A percentile compares a stretch with the other conserved stretches of the same genome.
Evolutionary conservation across 371 early-diverging fungal genomes (phyloP).

Genomic region (Capniomyces stellatus): DNA sequence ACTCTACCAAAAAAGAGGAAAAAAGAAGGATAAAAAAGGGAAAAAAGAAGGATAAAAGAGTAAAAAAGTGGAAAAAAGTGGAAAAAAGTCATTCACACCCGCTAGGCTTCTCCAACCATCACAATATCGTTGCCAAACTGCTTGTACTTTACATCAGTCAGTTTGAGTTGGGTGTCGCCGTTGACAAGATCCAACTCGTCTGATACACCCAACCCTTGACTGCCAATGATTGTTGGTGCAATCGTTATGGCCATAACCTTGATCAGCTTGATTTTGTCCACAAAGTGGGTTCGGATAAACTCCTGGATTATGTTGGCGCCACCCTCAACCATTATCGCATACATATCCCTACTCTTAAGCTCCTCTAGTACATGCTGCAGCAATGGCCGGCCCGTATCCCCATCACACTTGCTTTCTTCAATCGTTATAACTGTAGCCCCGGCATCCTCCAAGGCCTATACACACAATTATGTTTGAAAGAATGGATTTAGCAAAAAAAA

Average conservation of each 20-base stretch:
- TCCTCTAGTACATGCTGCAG: constrained; percentile 5
- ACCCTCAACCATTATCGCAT: constrained; percentile 80
- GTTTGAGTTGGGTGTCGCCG: neutral
- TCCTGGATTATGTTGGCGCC: constrained; percentile 61
- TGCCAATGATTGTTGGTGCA: constrained; percentile 52
- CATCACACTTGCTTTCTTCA: constrained; percentile 3
- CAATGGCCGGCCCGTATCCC: neutral
- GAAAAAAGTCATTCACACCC: too few species aligned
- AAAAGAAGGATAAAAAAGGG: neutral
- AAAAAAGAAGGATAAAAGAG: neutral
- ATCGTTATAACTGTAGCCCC: constrained; percentile 28
- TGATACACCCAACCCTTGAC: constrained; percentile 32
- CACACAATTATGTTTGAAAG: neutral
- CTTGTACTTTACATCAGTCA: constrained; percentile 3
- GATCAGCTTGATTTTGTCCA: constrained; percentile 20
- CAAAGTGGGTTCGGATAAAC: constrained; percentile 29
- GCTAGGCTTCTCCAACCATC: constrained; percentile 3
- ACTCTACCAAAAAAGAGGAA: neutral
- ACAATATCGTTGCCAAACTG: constrained; percentile 12
- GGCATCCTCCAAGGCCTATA: constrained; percentile 20
- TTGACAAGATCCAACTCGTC: neutral
- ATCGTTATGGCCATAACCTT: constrained; percentile 44
- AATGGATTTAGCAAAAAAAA: too few species aligned
- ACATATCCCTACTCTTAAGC: constrained; percentile 19
- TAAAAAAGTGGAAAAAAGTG: too few species aligned